Evolutionary conservation across 1,284 basidiomycete genomes (phyloP), one percentile per base, ranked within the genome.

Genomic region (Cutaneotrichosporon cutaneum): DNA sequence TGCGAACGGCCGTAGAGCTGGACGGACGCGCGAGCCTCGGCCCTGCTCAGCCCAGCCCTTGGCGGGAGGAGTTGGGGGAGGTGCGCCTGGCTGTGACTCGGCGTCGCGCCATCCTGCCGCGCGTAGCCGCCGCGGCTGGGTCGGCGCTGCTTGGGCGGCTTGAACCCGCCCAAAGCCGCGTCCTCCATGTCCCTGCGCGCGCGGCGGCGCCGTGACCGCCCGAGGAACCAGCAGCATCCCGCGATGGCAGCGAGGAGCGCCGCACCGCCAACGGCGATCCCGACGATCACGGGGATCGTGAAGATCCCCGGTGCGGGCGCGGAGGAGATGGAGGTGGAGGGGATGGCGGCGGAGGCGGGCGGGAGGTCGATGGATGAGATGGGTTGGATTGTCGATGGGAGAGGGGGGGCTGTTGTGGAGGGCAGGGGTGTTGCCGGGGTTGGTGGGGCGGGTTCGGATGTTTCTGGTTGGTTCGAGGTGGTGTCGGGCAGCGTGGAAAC

Each of bases 1-100:
- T n/a, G 30, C 8, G 14, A 10, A 9, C 30, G 18, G 5, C 14
- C 16, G 18, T 33, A 48, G 14, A 63, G 11, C 22, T 56, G 53
- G 39, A 64, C 63, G 3, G 54, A 52, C 2, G 55, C 59, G 14
- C 56, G 59, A 0, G 63, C 63, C 50, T 64, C 63, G 13, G 36
- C 53, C 18, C 60, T 56, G 5, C 56, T 51, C 6, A 64, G 54
- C 2, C 51, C 58, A 33, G 26, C 26, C 5, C 48, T 13, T 9
- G 48, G 26, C 30, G 45, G 48, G 11, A 27, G 35, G 36, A n/a
- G 27, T 16, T 51, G 50, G 18, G 27, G 33, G 7, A 27, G n/a
- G 54, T n/a, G n/a, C 44, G 44, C 10, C 9, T 10, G 9, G 21
- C 21, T 24, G 6, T 30, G 10, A 18, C 32, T 11, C 26, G 32